A percentile compares a stretch with the other conserved stretches of the same genome.
phyloP scores from a whole-genome alignment of 176 grass and related monocot genomes.

The Triticum timopheevii region DNA sequence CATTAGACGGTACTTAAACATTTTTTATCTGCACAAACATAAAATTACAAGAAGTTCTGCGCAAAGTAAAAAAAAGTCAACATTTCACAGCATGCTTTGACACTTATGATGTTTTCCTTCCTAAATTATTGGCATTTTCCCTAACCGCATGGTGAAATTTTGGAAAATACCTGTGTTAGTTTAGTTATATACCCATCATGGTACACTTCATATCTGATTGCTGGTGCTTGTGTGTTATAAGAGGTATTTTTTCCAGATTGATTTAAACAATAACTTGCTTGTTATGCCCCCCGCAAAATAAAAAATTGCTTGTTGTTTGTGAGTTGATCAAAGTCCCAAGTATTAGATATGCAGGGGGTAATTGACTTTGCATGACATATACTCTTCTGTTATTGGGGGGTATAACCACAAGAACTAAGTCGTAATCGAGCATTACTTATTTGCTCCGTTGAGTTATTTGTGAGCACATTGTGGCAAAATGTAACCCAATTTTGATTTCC shows the following conservation, averaged over 20 bases:
- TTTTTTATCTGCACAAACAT: background rate
- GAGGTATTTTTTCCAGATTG: background rate
- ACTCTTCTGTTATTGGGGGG: background rate
- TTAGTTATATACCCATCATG: background rate
- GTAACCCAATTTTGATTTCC: constrained; percentile 24
- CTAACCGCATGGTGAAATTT: background rate
- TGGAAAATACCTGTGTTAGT: background rate
- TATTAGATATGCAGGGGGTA: too few relatives aligned
- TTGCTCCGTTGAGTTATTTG: background rate
- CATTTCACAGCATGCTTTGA: background rate
- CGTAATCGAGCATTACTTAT: background rate
- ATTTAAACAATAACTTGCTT: background rate
- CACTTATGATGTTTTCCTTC: background rate
- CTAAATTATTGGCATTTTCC: background rate
- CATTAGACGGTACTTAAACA: background rate
- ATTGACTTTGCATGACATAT: too few relatives aligned
- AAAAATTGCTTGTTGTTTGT: too few relatives aligned
- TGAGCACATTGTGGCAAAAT: constrained; percentile 11
- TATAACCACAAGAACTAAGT: background rate
- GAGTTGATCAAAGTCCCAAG: too few relatives aligned
- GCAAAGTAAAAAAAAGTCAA: background rate
- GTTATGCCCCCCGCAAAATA: too few relatives aligned
- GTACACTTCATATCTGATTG: background rate
- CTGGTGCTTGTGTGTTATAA: background rate
- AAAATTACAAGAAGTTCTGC: background rate